These are phyloP conservation scores for Daldinia vernicosa DNA, from an alignment of 495 filamentous ascomycete species.

Conservation along the genomic window DNA sequence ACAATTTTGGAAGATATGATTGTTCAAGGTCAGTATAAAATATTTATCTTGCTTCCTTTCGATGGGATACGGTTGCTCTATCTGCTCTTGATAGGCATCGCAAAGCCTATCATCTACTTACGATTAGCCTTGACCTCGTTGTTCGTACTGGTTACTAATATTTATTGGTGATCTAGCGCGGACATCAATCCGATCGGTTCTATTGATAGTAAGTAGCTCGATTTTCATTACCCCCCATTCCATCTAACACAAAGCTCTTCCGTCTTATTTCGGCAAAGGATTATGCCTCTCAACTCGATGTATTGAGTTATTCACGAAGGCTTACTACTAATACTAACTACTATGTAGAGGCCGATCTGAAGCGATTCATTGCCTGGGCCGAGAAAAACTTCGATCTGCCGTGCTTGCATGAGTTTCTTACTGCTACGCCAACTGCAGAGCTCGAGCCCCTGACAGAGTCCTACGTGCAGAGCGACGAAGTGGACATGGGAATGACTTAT, in stretches of 20 bases:
- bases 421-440: conserved; percentile 82
- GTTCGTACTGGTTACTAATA: neutral
- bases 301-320: neutral
- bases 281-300: neutral
- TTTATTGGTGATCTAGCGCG: conserved; percentile 39
- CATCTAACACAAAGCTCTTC: neutral
- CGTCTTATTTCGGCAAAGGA: neutral
- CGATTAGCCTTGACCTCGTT: neutral
- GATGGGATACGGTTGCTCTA: neutral
- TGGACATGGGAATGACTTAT: conserved; percentile 61
- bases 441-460: conserved; percentile 78
- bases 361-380: conserved; percentile 78
- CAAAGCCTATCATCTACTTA: neutral
- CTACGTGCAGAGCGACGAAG: conserved; percentile 77
- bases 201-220: conserved; percentile 64
- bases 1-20: conserved; percentile 24
- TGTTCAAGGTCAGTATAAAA: conserved; percentile 27
- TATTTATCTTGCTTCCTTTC: too few species aligned
- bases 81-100: neutral
- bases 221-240: neutral
- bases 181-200: conserved; percentile 78
- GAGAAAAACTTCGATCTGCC: conserved; percentile 70
- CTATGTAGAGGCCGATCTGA: conserved; percentile 66
- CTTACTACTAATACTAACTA: neutral
- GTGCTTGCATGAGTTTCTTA: conserved; percentile 75